Base-by-base conservation (phyloP, 2,329 filamentous ascomycete genomes). In the Elsinoe fawcettii region DNA sequence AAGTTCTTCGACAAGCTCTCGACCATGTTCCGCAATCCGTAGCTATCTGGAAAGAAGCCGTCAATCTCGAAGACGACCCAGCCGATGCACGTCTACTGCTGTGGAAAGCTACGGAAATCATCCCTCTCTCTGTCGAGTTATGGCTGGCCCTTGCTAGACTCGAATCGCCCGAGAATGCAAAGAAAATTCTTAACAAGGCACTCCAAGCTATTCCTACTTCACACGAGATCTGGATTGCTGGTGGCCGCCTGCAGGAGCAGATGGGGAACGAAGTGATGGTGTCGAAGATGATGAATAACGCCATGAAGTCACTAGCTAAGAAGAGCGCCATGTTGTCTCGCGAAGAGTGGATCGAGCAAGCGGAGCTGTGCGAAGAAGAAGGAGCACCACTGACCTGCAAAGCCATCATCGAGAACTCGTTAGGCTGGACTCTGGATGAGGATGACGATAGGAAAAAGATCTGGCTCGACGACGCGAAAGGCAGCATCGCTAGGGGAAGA, bases 241-340 rank as follows among this genome's bases (percentile, higher is more conserved):
- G 92, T 30, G 90, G 90, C 36, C 82, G 92, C 57, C 75, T 99
- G 47, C 90, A 96, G 71, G 84, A 87, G 69, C 90, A 97, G 71
- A 90, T 95, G 71, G 91, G 90, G 22, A 87, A 88, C 61, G 84
- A 83, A 18, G 79, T 81, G 56, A 90, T 87, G 73, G 82, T 91
- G 8, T 67, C 71, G 66, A 95, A 90, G 65, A 88, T 97, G 58
- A 96, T 99, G 88, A 92, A 93, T 70, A 87, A 90, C 75, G 93
- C 89, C 44, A 84, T 96, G 30, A 89, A 95, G 66, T 85, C 90
- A 18, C 78, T 99, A 30, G 90, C 86, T 36, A 90, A 90, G 66
- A 90, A 95, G 67, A 91, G 88, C 25, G 92, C 93, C 9, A 99
- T 99, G 95, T 82, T 93, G 37, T 95, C 95, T 72, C 86, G 95